These are phyloP conservation scores for Debaryomycetaceae sp. DNA, from an alignment of 1,139 yeast species.

Conservation along the genomic window DNA sequence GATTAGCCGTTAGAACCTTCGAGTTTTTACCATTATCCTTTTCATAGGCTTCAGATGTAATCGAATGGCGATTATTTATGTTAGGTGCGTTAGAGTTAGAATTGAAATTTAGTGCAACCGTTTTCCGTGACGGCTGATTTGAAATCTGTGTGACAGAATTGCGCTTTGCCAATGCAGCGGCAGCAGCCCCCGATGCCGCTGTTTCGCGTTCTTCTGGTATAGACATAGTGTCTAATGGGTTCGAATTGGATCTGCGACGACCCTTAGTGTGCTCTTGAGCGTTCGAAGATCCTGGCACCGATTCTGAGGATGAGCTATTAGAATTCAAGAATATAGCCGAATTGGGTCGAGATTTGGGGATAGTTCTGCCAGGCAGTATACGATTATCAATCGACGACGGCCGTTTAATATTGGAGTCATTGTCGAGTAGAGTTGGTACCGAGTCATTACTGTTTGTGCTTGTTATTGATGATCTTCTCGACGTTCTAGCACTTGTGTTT, in stretches of 20 bases:
- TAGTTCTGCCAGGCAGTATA: constrained; percentile 9
- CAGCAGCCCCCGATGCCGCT: constrained; percentile 36
- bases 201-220: constrained; percentile 4
- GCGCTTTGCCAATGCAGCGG: constrained; percentile 18
- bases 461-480: constrained; percentile 29
- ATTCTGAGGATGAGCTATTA: constrained; percentile 17
- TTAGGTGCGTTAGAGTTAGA: constrained; percentile 6
- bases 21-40: constrained; percentile 8
- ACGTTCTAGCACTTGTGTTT: constrained; percentile 10
- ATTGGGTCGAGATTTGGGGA: constrained; percentile 20
- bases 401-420: constrained; percentile 11
- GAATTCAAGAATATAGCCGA: constrained; percentile 26
- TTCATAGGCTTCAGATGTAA: constrained; percentile 23
- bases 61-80: constrained; percentile 12
- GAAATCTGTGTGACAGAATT: not conserved
- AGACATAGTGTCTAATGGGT: constrained; percentile 20
- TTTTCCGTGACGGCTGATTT: constrained; percentile 7
- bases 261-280: constrained; percentile 11
- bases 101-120: constrained; percentile 3
- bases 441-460: constrained; percentile 19
- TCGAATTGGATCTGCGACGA: constrained; percentile 39
- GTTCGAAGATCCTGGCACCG: constrained; percentile 3
- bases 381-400: constrained; percentile 19
- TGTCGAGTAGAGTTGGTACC: not conserved
- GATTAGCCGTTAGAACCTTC: constrained; percentile 31